phyloP scores from a whole-genome alignment of 805 yeast genomes.

The Candida taoyuanica region DNA sequence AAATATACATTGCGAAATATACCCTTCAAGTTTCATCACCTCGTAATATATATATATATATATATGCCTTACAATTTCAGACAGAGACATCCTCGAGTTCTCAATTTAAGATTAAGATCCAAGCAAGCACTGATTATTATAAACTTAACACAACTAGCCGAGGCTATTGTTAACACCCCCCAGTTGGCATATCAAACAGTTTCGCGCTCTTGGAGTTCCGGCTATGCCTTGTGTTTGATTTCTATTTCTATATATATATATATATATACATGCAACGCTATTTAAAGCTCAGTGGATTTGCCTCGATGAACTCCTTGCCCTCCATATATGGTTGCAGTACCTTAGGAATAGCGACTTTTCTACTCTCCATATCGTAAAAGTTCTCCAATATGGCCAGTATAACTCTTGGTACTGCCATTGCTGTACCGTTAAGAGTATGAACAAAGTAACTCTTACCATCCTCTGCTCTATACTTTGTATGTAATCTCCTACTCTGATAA shows the following conservation, averaged over 20 bases:
- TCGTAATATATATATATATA: no score
- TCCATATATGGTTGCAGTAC: slow-evolving; percentile 72
- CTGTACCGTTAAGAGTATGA: slow-evolving; percentile 92
- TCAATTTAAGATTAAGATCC: no score
- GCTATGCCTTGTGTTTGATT: not conserved
- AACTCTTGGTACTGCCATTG: slow-evolving; percentile 90
- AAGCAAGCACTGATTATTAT: no score
- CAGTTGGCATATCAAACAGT: not conserved
- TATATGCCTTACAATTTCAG: no score
- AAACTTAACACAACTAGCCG: no score
- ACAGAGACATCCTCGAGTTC: no score
- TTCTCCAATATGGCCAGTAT: slow-evolving; percentile 89
- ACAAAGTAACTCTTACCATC: slow-evolving; percentile 42
- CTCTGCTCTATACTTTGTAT: slow-evolving; percentile 47
- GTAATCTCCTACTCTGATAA: slow-evolving; percentile 80
- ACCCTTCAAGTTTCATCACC: no score
- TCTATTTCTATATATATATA: no score
- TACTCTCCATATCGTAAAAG: slow-evolving; percentile 55
- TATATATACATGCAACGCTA: not conserved
- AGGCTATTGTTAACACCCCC: not conserved
- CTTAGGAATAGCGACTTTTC: slow-evolving; percentile 58
- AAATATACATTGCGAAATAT: no score
- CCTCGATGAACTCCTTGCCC: slow-evolving; percentile 32
- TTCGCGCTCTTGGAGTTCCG: not conserved
- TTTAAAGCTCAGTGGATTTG: not conserved